These are phyloP conservation scores for Lactarius sp. DNA, from an alignment of 768 basidiomycete genomes.

Conservation along the genomic window DNA sequence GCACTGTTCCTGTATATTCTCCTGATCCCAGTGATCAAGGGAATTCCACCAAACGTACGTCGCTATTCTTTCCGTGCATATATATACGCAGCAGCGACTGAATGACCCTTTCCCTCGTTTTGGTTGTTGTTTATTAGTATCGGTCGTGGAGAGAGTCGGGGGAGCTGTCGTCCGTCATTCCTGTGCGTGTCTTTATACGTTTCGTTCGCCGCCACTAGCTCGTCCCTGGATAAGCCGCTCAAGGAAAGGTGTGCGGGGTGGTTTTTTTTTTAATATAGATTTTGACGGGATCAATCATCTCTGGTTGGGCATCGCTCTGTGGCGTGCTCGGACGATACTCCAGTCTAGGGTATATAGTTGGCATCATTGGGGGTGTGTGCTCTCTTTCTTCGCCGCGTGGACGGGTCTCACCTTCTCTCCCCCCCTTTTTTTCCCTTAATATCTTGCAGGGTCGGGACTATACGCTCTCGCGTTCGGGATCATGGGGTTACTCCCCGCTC, in stretches of 20 bases:
- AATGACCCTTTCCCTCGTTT: background rate
- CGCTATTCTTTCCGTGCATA: background rate
- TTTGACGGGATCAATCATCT: constrained; percentile 61
- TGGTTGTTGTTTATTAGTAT: constrained; percentile 43
- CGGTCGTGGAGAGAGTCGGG: constrained; percentile 70
- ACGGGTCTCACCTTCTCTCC: no score
- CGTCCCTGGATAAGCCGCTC: background rate
- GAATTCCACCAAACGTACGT: constrained; percentile 65
- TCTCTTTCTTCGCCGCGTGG: constrained; percentile 34
- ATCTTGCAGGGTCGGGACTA: constrained; percentile 52
- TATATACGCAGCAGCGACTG: constrained; percentile 28
- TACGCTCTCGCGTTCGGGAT: constrained; percentile 71
- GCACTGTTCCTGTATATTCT: constrained; percentile 69
- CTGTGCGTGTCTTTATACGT: constrained; percentile 32
- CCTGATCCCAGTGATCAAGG: constrained; percentile 59
- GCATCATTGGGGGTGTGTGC: constrained; percentile 43
- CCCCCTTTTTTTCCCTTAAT: background rate
- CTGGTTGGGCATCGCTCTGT: constrained; percentile 61
- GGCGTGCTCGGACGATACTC: constrained; percentile 66
- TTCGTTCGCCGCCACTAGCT: background rate
- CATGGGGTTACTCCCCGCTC: constrained; percentile 66
- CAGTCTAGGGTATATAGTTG: constrained; percentile 56
- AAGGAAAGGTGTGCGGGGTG: background rate
- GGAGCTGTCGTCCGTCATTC: constrained; percentile 62
- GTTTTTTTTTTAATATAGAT: constrained; percentile 29